phyloP scores from a whole-genome alignment of 331 rosid genomes.

The Cydonia oblonga region DNA sequence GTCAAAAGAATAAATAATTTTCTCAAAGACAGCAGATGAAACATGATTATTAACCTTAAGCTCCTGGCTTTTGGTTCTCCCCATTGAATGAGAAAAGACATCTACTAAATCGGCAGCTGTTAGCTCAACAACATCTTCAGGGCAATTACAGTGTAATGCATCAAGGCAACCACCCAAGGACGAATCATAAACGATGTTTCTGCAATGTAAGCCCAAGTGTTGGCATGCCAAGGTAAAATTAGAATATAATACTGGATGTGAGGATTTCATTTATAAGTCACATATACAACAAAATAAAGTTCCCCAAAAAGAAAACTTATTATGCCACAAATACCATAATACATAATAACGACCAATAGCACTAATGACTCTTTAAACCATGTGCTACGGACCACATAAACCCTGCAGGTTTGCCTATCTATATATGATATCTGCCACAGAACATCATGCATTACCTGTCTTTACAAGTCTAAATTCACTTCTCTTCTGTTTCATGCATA shows the following conservation, averaged over 20 bases:
- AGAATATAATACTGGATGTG: background rate
- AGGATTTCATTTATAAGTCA: background rate
- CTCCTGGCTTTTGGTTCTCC: constrained; percentile 74
- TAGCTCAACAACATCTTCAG: constrained; percentile 60
- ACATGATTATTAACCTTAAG: constrained; percentile 62
- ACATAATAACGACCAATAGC: background rate
- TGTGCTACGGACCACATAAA: background rate
- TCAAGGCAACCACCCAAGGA: constrained; percentile 77
- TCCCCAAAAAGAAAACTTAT: background rate
- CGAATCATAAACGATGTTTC: constrained; percentile 60
- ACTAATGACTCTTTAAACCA: background rate
- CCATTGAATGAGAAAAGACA: constrained; percentile 45
- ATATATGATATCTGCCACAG: background rate
- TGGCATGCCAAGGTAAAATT: constrained; percentile 13
- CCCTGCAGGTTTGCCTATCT: background rate
- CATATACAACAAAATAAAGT: background rate
- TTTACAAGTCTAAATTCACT: background rate
- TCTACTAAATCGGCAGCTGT: constrained; percentile 65
- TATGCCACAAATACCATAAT: background rate
- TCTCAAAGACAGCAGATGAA: constrained; percentile 16
- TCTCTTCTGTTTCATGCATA: background rate
- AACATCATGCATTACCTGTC: background rate
- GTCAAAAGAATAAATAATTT: constrained; percentile 7
- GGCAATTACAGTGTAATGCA: constrained; percentile 54
- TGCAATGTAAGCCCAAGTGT: constrained; percentile 30